Conservation (phyloP, 129 eudicot genomes). For the Oenanthe sinensis region DNA sequence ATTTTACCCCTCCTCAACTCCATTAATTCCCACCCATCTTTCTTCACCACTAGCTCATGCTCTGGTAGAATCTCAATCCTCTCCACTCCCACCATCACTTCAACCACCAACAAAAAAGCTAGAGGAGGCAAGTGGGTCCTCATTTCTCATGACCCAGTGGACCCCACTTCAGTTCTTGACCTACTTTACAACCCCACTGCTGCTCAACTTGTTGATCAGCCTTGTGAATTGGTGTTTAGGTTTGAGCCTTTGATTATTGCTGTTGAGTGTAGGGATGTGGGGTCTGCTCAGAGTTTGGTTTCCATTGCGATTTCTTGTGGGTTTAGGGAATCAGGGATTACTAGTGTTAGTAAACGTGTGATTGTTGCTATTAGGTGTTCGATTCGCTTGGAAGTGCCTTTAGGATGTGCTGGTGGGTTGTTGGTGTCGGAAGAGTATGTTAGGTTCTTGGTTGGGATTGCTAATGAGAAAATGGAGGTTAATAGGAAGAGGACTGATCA, state of each 20-base stretch:
- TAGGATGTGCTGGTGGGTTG: constrained; percentile 41
- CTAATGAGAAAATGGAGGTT: constrained; percentile 89
- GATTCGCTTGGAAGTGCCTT: constrained; percentile 83
- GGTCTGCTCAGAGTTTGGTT: constrained; percentile 52
- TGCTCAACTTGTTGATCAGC: constrained; percentile 7
- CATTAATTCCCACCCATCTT: constrained; percentile 66
- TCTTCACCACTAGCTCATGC: constrained; percentile 96
- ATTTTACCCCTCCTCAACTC: constrained; percentile 60
- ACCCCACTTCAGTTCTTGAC: constrained; percentile 33
- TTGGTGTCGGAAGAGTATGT: constrained; percentile 69
- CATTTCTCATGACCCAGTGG: constrained; percentile 60
- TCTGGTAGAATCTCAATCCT: constrained; percentile 97
- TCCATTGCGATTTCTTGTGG: constrained; percentile 70
- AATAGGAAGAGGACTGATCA: constrained; percentile 64
- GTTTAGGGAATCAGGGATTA: constrained; percentile 84
- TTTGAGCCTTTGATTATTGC: constrained; percentile 91
- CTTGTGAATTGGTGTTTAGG: constrained; percentile 45
- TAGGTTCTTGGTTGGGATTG: constrained; percentile 59
- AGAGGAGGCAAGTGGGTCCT: constrained; percentile 84
- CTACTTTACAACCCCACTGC: constrained; percentile 42
- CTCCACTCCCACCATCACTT: constrained; percentile 44
- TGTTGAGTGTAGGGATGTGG: constrained; percentile 54
- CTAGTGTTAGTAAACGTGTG: constrained; percentile 63
- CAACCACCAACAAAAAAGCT: constrained; percentile 62
- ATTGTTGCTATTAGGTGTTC: constrained; percentile 86